Conservation (phyloP, 805 yeast genomes). For the Cyberlindnera lachancei region DNA sequence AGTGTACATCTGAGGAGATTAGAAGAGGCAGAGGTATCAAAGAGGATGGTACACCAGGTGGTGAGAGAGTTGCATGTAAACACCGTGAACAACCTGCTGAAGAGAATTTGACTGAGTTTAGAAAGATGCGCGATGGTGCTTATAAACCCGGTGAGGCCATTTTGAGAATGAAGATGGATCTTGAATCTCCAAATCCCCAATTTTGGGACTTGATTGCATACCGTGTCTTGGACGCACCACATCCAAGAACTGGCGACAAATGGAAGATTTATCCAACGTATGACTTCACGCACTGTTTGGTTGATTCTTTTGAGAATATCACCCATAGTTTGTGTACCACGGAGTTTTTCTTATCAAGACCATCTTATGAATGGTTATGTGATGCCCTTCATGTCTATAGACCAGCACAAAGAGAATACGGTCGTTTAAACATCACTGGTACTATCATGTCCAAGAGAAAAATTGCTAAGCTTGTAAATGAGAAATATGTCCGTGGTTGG, state of each 20-base stretch:
- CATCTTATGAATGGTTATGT: conserved; percentile 97
- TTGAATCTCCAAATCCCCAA: conserved; percentile 87
- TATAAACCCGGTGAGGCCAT: conserved; percentile 90
- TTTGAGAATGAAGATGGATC: conserved; percentile 93
- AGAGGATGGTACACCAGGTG: conserved; percentile 90
- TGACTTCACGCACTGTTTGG: conserved; percentile 98
- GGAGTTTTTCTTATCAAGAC: conserved; percentile 86
- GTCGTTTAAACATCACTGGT: conserved; percentile 91
- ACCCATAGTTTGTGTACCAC: conserved; percentile 95
- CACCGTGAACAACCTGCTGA: conserved; percentile 68
- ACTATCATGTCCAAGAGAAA: conserved; percentile 93
- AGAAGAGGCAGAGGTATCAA: conserved; percentile 84
- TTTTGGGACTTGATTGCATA: conserved; percentile 99
- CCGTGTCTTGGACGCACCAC: conserved; percentile 85
- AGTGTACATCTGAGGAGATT: conserved; percentile 87
- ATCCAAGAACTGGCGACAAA: conserved; percentile 92
- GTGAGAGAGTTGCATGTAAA: conserved; percentile 77
- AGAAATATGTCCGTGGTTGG: conserved; percentile 85
- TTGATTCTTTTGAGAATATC: conserved; percentile 94
- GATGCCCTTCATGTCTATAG: conserved; percentile 91
- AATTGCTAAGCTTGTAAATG: conserved; percentile 86
- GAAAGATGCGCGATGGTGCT: conserved; percentile 86
- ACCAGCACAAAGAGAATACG: conserved; percentile 98
- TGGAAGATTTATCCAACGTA: conserved; percentile 99
- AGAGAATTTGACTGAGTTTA: conserved; percentile 70